Base-by-base conservation (phyloP, 768 basidiomycete species). In the Jaapia argillacea region DNA sequence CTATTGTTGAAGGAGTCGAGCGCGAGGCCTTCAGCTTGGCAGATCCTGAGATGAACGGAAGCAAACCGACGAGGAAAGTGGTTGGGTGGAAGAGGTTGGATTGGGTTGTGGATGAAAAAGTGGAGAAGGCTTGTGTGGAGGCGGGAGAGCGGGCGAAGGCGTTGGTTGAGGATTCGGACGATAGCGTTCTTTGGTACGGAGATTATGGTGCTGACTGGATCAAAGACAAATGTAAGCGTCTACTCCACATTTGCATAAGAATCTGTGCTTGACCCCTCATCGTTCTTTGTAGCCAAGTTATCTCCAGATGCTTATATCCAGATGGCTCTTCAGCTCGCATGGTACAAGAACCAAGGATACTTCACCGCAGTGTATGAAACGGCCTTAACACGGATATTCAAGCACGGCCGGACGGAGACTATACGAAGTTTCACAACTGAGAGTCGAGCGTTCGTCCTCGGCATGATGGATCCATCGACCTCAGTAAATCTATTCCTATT, bases 281-380 rank as follows among this genome's bases (percentile, higher is more conserved):
- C 24, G 5, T 42, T 38, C 7, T 41, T 14, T 31, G 20, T 42
- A 82, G 79, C 69, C 37, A 68, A 69, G 31, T 59, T 73, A 16
- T 65, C 75, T 3, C 79, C 92, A 0, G 93, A 97, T 55, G 85
- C 85, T 1, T 96, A 77, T 62, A 74, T 94, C 40, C 93, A 97
- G 58, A 85, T 94, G 74, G 86, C 79, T 0, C 69, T 96, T 16
- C 93, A 97, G 57, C 73, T 96, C 6, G 92, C 91, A 3, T 96
- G 85, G 81, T 88, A 85, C 65, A 76, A 74, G 57, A 77, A 79
- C 18, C 84, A 80, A 37, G 79, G 77, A 7, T 63, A 69, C 45
- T 82, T 88, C 53, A 87, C 88, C 3, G 88, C 93, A 1, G 90
- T 87, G 5, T 96, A 97, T 58, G 93, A 97, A 62, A 96, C 92